A percentile compares a stretch with the other conserved stretches of the same genome.
phyloP scores from a whole-genome alignment of 2,329 filamentous ascomycete genomes.

The Trichoderma guizhouense region DNA sequence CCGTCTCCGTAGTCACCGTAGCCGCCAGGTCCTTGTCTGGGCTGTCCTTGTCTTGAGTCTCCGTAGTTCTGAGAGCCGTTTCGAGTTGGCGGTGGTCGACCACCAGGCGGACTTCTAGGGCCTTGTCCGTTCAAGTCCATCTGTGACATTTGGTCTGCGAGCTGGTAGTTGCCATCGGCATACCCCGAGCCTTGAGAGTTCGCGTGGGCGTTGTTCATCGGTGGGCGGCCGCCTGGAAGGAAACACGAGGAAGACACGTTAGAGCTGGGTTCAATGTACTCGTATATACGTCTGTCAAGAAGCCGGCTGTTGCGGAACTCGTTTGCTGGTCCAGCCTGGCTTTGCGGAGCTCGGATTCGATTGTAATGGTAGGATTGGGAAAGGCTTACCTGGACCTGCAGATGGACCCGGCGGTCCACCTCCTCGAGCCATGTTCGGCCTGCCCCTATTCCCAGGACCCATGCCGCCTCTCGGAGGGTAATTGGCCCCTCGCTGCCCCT shows the following conservation, averaged over 20 bases:
- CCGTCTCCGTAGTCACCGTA: conserved; percentile 29
- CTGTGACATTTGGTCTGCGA: conserved; percentile 33
- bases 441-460: conserved; percentile 27
- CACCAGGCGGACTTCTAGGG: conserved; percentile 23
- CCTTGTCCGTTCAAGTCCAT: conserved; percentile 35
- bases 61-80: conserved; percentile 34
- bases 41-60: conserved; percentile 29
- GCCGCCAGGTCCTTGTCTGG: conserved; percentile 26
- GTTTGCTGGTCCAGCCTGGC: not conserved
- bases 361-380: not conserved
- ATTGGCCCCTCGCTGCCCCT: conserved; percentile 35
- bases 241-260: not conserved
- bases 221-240: conserved; percentile 26
- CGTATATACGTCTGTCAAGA: not conserved
- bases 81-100: conserved; percentile 25
- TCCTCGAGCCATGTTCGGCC: conserved; percentile 32
- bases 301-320: not conserved
- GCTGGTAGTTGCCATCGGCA: conserved; percentile 25
- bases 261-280: not conserved
- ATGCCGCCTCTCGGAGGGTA: conserved; percentile 38
- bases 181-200: conserved; percentile 30
- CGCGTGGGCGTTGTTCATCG: conserved; percentile 31
- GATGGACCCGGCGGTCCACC: conserved; percentile 40
- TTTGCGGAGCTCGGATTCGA: not conserved
- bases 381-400: conserved; percentile 36